Base-by-base conservation (phyloP, 768 basidiomycete species). In the Phlebiopsis flavidoalba region DNA sequence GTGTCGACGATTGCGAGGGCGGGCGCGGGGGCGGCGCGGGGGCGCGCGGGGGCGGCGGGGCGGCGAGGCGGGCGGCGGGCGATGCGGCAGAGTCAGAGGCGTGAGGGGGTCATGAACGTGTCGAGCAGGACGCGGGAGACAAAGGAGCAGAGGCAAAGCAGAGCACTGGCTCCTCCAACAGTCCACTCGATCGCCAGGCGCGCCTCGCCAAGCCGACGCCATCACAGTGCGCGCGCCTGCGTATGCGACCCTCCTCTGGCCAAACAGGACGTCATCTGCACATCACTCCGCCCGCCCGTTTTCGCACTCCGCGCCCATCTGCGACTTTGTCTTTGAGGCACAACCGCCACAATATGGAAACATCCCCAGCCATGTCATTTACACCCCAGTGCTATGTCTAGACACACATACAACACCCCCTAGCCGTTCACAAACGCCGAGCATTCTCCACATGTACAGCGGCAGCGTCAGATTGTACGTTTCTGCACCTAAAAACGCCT, bases 381-480 rank as follows among this genome's bases (percentile, higher is more conserved):
- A n/a, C n/a, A 26, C 48, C 21, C 5, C 40, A 43, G 3, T 43
- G 12, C 12, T 43, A 17, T 10, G 40, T 40, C 35, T 15, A n/a
- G n/a, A n/a, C 10, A 49, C 57, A 53, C 52, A 53, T 24, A 31
- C 22, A 51, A 1, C 6, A 22, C 21, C 3, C 53, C 26, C 61
- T 69, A 72, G 60, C 80, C 76, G 57, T 76, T 79, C 7, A 80
- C 77, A 53, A 94, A 74, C 35, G 87, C n/a, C 86, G 36, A 94
- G 77, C 75, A 93, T 79, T 70, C 91, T 89, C 94, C 95, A 99
- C 78, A 95, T 87, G 72, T 89, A 98, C 73, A 98, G 75, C n/a
- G 97, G 96, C 63, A 99, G 78, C 46, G 92, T 93, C 65, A 99
- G 79, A 74, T 99, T 99, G 75, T 99, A 97, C 74, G 98, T 98